Conservation (phyloP, 306 rosid species). For the Malus fusca region DNA sequence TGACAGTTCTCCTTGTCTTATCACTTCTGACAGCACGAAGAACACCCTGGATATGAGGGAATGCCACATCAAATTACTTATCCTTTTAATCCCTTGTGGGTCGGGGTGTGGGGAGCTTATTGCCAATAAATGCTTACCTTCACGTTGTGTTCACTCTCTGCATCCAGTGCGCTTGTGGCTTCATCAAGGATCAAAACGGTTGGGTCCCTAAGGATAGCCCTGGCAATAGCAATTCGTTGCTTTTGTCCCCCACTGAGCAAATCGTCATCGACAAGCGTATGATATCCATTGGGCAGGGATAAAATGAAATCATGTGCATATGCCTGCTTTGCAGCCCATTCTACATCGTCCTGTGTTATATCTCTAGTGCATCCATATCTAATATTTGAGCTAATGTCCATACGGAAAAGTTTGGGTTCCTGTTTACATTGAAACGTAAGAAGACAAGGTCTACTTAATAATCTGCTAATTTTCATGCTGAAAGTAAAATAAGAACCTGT, state of each 20-base stretch:
- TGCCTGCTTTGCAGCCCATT: slow-evolving; percentile 96
- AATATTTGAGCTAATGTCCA: slow-evolving; percentile 83
- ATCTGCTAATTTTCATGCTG: background rate
- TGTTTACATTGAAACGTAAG: slow-evolving; percentile 28
- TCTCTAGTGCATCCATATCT: slow-evolving; percentile 74
- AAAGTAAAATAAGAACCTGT: slow-evolving; percentile 51
- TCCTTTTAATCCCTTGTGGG: background rate
- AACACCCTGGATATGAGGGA: slow-evolving; percentile 61
- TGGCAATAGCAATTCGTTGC: slow-evolving; percentile 92
- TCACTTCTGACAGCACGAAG: slow-evolving; percentile 75
- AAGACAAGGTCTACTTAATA: background rate
- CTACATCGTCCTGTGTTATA: slow-evolving; percentile 59
- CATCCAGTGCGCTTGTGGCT: slow-evolving; percentile 96
- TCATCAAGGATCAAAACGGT: slow-evolving; percentile 87
- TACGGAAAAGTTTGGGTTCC: slow-evolving; percentile 92
- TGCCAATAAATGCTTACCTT: slow-evolving; percentile 44
- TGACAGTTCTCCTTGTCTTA: slow-evolving; percentile 58
- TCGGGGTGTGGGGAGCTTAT: background rate
- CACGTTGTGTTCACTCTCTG: slow-evolving; percentile 90
- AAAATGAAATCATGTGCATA: slow-evolving; percentile 84
- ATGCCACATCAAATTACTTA: slow-evolving; percentile 16
- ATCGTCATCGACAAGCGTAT: slow-evolving; percentile 84
- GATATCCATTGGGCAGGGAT: slow-evolving; percentile 76
- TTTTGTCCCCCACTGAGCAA: slow-evolving; percentile 95
- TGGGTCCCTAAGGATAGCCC: slow-evolving; percentile 94